Base-by-base conservation (phyloP, 1,139 yeast species). In the Suhomyces wounanorum region DNA sequence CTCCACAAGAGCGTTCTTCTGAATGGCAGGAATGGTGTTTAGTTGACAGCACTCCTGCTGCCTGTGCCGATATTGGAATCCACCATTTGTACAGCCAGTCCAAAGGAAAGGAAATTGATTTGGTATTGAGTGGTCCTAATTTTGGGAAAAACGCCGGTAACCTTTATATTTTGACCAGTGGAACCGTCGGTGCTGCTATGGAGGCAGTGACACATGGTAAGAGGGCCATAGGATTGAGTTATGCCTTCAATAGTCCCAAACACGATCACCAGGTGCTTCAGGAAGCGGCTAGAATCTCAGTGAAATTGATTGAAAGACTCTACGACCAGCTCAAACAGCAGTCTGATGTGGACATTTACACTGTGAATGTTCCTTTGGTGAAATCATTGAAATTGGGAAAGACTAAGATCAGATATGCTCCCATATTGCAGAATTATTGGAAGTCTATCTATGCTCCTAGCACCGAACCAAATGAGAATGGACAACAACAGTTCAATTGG, bases 101-200 rank as follows among this genome's bases (percentile, higher is more conserved):
- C 17, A 78, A 79, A 54, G 51, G 57, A 13, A 77, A 78, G 11
- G 87, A 88, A 0, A 82, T 90, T 23, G 98, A 94, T 69, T 73
- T 94, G 55, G 97, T 94, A 3, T 68, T 94, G 17, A 87, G 96
- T 50, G 99, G 99, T 0, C 99, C 99, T 8, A 94, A 94, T 66
- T 94, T 87, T 59, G 99, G 99, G 26, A 83, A 96, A 63, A 94
- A 94, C 68, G 85, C 97, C 2, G 83, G 94, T 37, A 90, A 95
- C n/a, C 81, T 94, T 43, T 94, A 91, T 66, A 88, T 91, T 51
- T 80, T 94, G 62, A 84, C 97, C 10, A 86, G 95, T 59, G 99
- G 99, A n/a, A 94, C 99, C 1, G 88, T 94, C 26, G 99, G 99
- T 25, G 98, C 97, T 1, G 96, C 97, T 0, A 83, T 92, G 91